Evolutionary conservation across 2,329 filamentous ascomycete genomes (phyloP), one percentile per base, ranked within the genome.

Genomic region (Plenodomus tracheiphilus): DNA sequence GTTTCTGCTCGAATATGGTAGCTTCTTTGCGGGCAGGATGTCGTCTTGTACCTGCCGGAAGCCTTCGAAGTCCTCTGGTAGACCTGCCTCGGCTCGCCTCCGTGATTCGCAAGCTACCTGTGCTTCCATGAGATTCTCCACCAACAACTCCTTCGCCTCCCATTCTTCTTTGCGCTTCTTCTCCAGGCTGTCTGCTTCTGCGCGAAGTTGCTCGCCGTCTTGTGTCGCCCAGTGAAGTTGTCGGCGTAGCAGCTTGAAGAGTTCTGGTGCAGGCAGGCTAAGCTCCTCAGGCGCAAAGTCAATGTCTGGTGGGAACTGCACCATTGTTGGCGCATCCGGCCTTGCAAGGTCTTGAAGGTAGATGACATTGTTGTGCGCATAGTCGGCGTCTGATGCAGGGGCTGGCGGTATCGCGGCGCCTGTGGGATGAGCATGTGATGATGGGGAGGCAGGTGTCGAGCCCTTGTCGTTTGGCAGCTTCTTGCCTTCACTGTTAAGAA

Each of bases 91-190:
- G 2, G 67, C 28, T 13, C 72, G 66, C 19, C 65, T 66, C 20
- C 68, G 59, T 35, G 66, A 56, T 30, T 59, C 58, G 2, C 43
- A 51, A 10, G 62, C 82, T 75, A 86, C 85, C 68, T 86, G 84
- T 28, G 83, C 78, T 68, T 93, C 89, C 59, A 90, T 80, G 25
- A 87, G 80, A 64, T 91, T 89, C 48, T 89, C 83, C n/a, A 94
- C 72, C 16, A 93, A 72, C 22, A 89, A 80, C 72, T 94, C 89
- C 72, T 93, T 93, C 72, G 89, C 85, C 13, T 84, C 75, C 89
- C 89, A 94, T 66, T 91, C 88, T 53, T 84, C 79, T 68, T 83
- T 83, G 70, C 87, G 85, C 11, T 79, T 64, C 30, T 82, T 81
- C 69, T 93, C 88, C 70, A 87, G 81, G 37, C 76, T 75, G 55